These are phyloP conservation scores for Phyllosticta capitalensis DNA, from an alignment of 2,329 filamentous ascomycete genomes.

Conservation along the genomic window DNA sequence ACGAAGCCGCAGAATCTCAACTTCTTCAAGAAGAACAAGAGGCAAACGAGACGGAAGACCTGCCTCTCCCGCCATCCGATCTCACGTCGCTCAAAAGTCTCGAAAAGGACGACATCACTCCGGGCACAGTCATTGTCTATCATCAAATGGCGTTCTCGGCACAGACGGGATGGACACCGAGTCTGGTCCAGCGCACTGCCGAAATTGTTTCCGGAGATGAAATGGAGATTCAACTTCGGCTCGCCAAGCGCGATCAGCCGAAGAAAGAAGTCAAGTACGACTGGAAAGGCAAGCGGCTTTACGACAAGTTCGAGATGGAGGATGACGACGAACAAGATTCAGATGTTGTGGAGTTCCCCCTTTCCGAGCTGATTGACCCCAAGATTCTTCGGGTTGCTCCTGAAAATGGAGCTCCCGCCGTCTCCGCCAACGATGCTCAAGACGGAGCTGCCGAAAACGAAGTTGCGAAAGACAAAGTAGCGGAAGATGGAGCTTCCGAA, in stretches of 20 bases:
- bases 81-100: constrained; percentile 45
- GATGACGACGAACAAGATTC: constrained; percentile 41
- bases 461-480: too few relatives aligned
- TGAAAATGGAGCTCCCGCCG: too few relatives aligned
- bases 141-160: constrained; percentile 53
- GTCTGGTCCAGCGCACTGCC: constrained; percentile 53
- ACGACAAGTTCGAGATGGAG: constrained; percentile 67
- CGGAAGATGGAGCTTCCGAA: background rate
- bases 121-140: constrained; percentile 60
- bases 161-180: constrained; percentile 57
- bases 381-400: background rate
- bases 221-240: constrained; percentile 47
- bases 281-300: constrained; percentile 61
- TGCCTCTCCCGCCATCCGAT: constrained; percentile 54
- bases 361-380: background rate
- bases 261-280: constrained; percentile 52
- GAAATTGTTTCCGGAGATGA: constrained; percentile 44
- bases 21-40: constrained; percentile 13
- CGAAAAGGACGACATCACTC: constrained; percentile 36
- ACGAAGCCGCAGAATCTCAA: constrained; percentile 22
- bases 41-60: constrained; percentile 42
- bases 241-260: constrained; percentile 57
- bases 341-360: background rate
- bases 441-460: too few relatives aligned
- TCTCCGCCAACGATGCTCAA: too few relatives aligned